Conservation (phyloP, 495 filamentous ascomycete genomes). For the Usnea hakonensis region DNA sequence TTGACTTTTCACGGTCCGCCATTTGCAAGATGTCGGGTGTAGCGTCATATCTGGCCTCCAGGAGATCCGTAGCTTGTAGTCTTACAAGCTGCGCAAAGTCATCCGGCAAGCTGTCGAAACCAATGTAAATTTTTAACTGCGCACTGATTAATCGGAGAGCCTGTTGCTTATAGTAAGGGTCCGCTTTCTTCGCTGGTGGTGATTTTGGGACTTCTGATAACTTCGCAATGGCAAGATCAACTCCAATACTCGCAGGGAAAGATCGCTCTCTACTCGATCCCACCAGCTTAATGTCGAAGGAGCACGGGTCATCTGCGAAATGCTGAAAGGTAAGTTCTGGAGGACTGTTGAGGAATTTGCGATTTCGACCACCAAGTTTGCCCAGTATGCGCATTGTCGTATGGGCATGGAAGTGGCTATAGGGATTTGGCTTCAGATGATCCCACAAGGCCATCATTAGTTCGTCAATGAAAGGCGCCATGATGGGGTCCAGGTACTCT, state of each 20-base stretch:
- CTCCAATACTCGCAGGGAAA: slow-evolving; percentile 75
- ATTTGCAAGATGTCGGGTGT: slow-evolving; percentile 53
- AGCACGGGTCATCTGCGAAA: slow-evolving; percentile 77
- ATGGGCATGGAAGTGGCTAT: slow-evolving; percentile 94
- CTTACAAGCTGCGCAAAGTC: slow-evolving; percentile 78
- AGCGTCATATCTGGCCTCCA: slow-evolving; percentile 55
- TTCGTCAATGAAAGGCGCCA: slow-evolving; percentile 98
- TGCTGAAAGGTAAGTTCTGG: slow-evolving; percentile 70
- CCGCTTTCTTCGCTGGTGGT: slow-evolving; percentile 58
- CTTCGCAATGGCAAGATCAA: slow-evolving; percentile 82
- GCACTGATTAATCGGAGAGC: slow-evolving; percentile 77
- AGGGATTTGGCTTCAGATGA: slow-evolving; percentile 82
- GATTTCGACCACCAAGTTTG: slow-evolving; percentile 89
- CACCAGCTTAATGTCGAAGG: slow-evolving; percentile 79
- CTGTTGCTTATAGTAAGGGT: slow-evolving; percentile 86
- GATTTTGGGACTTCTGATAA: slow-evolving; percentile 69
- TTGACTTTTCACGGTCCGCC: slow-evolving; percentile 71
- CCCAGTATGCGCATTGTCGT: slow-evolving; percentile 98
- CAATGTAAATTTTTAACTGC: slow-evolving; percentile 83
- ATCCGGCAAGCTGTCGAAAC: slow-evolving; percentile 78
- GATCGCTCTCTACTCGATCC: slow-evolving; percentile 80
- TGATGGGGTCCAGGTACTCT: slow-evolving; percentile 96
- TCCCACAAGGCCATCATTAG: slow-evolving; percentile 95
- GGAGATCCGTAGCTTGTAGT: slow-evolving; percentile 78
- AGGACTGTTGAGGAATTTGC: slow-evolving; percentile 87